Evolutionary conservation across 2,329 filamentous ascomycete species (phyloP), one percentile per base, ranked within the genome.

Genomic region (Alternaria consortialis): DNA sequence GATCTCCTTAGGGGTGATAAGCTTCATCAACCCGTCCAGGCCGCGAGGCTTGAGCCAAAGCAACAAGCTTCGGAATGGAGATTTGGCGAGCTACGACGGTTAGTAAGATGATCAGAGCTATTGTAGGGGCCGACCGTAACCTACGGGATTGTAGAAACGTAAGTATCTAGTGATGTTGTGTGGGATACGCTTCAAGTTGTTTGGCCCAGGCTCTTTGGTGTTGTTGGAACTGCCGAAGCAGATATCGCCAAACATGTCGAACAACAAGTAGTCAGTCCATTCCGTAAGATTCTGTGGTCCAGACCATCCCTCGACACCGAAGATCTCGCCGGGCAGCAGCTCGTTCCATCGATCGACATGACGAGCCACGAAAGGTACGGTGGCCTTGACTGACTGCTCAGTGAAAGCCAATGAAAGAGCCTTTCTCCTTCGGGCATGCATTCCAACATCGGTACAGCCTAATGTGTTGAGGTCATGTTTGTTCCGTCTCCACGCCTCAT

Each of bases 201-300:
- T 68, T 11, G 56, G 46, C 13, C 69, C 67, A 3, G 70, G 60
- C 43, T 73, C 65, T 31, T 79, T 71, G 64, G 75, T 76, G 43
- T 69, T 60, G 61, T 79, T 76, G 39, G 69, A 51, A 51, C 75
- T 71, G 7, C 77, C 76, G 58, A 79, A 77, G 50, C 69, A 74
- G 5, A 80, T 64, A 51, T 82, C 80, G 13, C 77, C 78, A 68
- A 84, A 80, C 36, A 83, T 74, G 60, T 84, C 82, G 62, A 83
- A 79, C 32, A 77, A 71, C 34, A 83, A 69, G 63, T 74, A 80
- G 54, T 76, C 42, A 17, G 56, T 39, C 58, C 36, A 60, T n/a
- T 44, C 23, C 9, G 46, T 20, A 12, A 68, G 46, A 47, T 68
- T 53, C 20, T 51, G 40, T 8, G 62, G 32, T 11, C 47, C 37